Base-by-base conservation (phyloP, 371 early-diverging fungal species). In the Mortierella sp. region DNA sequence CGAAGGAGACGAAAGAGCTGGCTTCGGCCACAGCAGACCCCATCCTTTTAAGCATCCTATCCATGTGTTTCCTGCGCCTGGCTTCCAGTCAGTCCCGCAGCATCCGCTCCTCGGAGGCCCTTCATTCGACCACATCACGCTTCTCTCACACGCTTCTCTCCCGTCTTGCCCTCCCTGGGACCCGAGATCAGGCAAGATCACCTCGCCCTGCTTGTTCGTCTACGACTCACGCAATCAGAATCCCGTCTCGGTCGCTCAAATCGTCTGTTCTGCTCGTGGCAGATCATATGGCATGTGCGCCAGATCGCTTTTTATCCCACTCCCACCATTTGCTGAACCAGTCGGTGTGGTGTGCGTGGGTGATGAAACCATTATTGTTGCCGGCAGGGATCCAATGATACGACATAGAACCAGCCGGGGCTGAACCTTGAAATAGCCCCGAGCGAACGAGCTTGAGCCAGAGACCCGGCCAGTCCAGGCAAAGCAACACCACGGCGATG, bases 201-300 rank as follows among this genome's bases (percentile, higher is more conserved):
- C 34, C 10, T 34, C 34, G 34, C 34, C 34, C 34, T 34, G 34
- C 22, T 14, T 46, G 4, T 46, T 46, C 47, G 16, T 24, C 22
- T 22, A 24, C 22, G 44, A 17, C 16, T 43, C 44, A 5, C 19
- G 44, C 44, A 43, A 43, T 34, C 34, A 34, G 34, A 34, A 34
- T 34, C 34, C 44, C 44, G 44, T 43, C 44, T 43, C 44, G 44
- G 34, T 10, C 44, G 16, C 8, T 39, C 14, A 14, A 39, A 39
- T 39, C 5, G 44, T 14, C 19, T 4, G 44, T 43, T 28, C 31
- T 28, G 46, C 45, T 24, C 45, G 46, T 44, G 31, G 29, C 55
- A 55, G 55, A 45, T 45, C 55, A 55, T 43, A 55, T 55, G 56
- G 46, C 56, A 54, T 19, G 56, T 55, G 56, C 56, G 45, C 55